Conservation (phyloP, 495 filamentous ascomycete genomes). For the Corynascus novoguineensis region DNA sequence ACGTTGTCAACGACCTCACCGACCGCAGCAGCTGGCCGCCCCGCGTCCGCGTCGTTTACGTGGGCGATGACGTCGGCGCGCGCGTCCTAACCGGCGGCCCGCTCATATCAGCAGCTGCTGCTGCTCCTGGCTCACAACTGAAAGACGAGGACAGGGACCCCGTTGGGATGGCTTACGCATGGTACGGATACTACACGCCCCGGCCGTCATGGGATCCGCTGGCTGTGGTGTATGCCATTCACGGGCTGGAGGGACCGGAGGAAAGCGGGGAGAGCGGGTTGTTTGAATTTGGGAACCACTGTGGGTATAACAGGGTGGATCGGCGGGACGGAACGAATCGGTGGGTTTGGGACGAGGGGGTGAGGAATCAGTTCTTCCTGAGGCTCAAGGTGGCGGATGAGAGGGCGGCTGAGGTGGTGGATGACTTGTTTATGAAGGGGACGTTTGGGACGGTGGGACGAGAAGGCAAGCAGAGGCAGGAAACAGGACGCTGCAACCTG, state of each 20-base stretch:
- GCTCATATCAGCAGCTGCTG: too few species aligned
- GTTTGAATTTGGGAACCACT: slow-evolving; percentile 29
- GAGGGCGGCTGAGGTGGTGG: slow-evolving; percentile 21
- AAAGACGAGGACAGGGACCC: slow-evolving; percentile 34
- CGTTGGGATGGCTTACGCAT: slow-evolving; percentile 37
- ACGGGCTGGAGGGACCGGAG: slow-evolving; percentile 35
- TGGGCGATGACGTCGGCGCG: slow-evolving; percentile 35
- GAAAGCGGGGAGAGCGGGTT: background rate
- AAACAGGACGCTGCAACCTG: background rate
- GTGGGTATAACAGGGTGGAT: slow-evolving; percentile 30
- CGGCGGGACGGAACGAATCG: slow-evolving; percentile 27
- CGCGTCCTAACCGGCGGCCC: slow-evolving; percentile 32
- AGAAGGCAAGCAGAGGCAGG: background rate
- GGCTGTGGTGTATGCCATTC: slow-evolving; percentile 40
- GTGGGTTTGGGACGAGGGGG: slow-evolving; percentile 31
- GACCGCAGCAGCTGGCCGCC: background rate
- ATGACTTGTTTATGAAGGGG: slow-evolving; percentile 18
- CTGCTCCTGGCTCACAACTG: too few species aligned
- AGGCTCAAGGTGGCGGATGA: slow-evolving; percentile 21
- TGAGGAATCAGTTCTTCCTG: slow-evolving; percentile 33
- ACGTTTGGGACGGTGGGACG: background rate
- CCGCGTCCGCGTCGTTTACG: slow-evolving; percentile 27
- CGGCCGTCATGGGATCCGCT: slow-evolving; percentile 44
- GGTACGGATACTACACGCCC: slow-evolving; percentile 30
- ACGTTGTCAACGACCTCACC: slow-evolving; percentile 32